Evolutionary conservation across 1,284 basidiomycete species (phyloP), one percentile per base, ranked within the genome.

Genomic region (Tilletia caries): DNA sequence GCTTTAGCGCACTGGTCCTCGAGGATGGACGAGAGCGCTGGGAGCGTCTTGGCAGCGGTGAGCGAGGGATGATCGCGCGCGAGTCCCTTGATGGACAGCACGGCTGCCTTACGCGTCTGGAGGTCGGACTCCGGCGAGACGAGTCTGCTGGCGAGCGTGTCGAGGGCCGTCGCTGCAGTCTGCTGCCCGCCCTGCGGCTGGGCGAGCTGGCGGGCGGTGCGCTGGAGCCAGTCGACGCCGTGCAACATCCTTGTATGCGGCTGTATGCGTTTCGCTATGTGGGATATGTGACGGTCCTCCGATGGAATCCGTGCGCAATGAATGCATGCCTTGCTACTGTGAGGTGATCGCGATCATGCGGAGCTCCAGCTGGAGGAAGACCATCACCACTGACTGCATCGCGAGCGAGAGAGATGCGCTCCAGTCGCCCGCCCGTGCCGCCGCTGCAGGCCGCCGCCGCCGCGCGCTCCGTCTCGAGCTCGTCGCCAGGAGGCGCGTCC

Each of bases 11-110:
- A 62, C 20, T 33, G 58, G 29, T 62, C 32, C 58, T 62, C 29
- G 18, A 62, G 32, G 32, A 62, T 37, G 27, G 58, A 33, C 3
- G 32, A 62, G 15, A 82, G 68, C 20, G 76, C 74, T 0, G 72
- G 73, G 29, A 79, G 74, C 0, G 81, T 79, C 44, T 81, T 72
- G 20, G 71, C 68, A 41, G 76, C 74, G 33, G 78, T 76, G 12
- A 85, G 84, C 71, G 89, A 87, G 82, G 92, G 94, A 86, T 92
- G 93, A 84, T 96, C 95, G 68, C 94, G 88, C 64, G 91, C 87
- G 65, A 98, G 88, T 18, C 94, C 94, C 83, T 98, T 98, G 76
- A 98, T 88, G 0, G 93, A 89, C 54, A 97, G 86, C 10, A 98
- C 90, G 0, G 95, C 91, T 23, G 95, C 95, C 66, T 93, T 88